These are phyloP conservation scores for Suillus cothurnatus DNA, from an alignment of 768 basidiomycete genomes.

Conservation along the genomic window DNA sequence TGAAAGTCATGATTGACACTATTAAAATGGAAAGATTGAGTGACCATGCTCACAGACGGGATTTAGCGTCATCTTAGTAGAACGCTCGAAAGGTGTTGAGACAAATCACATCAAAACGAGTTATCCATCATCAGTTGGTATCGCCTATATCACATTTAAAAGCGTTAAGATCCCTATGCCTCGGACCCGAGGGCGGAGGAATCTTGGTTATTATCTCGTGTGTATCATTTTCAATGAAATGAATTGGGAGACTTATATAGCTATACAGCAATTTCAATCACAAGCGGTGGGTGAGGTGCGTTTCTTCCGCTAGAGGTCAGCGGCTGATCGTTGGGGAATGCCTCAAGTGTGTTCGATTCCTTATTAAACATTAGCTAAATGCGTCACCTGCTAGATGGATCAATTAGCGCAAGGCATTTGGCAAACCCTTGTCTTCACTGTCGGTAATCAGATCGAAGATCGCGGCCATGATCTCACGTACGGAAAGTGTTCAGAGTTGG, in stretches of 20 bases:
- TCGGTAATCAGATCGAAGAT: conserved; percentile 79
- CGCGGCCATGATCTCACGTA: conserved; percentile 68
- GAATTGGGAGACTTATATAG: conserved; percentile 2
- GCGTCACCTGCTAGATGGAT: conserved; percentile 55
- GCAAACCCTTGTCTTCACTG: conserved; percentile 66
- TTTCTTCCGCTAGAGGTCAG: conserved; percentile 54
- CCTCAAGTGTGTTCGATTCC: conserved; percentile 48
- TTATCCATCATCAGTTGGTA: conserved; percentile 81
- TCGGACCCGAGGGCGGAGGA: conserved; percentile 79
- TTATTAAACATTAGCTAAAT: neutral
- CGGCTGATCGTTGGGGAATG: conserved; percentile 74
- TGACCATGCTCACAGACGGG: conserved; percentile 46
- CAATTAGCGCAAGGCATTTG: conserved; percentile 77
- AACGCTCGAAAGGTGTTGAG: conserved; percentile 79
- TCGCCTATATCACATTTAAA: conserved; percentile 75
- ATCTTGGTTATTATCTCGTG: conserved; percentile 58
- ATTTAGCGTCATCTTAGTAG: conserved; percentile 85
- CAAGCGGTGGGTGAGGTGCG: conserved; percentile 74
- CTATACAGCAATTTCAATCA: conserved; percentile 61
- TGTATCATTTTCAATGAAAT: conserved; percentile 27
- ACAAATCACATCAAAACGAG: conserved; percentile 86
- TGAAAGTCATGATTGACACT: conserved; percentile 18
- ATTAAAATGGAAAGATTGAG: conserved; percentile 12
- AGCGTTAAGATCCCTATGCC: conserved; percentile 79
- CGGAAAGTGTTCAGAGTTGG: conserved; percentile 77